Percentiles rank a stretch among this genome's conserved stretches.
phyloP scores from a whole-genome alignment of 306 rosid species.

The Erythrophleum fordii region DNA sequence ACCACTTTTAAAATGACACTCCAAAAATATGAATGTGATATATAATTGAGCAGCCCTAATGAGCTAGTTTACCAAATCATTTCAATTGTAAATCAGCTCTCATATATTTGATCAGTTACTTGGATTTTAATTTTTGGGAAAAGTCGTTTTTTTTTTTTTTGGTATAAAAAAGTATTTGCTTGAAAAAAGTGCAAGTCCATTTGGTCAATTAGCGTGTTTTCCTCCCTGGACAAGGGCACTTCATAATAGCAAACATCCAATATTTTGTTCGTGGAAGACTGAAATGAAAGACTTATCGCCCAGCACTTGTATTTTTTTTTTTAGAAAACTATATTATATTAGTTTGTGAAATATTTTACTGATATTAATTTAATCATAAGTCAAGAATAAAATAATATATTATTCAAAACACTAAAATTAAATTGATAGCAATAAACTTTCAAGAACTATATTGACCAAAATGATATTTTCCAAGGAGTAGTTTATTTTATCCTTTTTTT shows the following conservation, averaged over 20 bases:
- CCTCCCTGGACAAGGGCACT: background rate
- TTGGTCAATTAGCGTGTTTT: background rate
- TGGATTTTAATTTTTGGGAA: background rate
- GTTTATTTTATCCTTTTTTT: too few species aligned
- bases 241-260: too few species aligned
- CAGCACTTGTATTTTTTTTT: background rate
- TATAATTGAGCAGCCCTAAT: background rate
- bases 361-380: too few species aligned
- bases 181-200: background rate
- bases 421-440: background rate
- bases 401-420: too few species aligned
- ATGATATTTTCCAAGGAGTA: too few species aligned
- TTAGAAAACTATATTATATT: too few species aligned
- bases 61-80: background rate
- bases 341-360: too few species aligned
- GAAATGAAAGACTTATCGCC: background rate
- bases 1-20: background rate
- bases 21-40: background rate
- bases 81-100: background rate
- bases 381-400: background rate
- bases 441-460: too few species aligned
- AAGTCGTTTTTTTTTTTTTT: background rate
- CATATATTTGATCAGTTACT: background rate
- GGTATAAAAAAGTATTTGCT: background rate
- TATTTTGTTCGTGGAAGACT: too few species aligned